Base-by-base conservation (phyloP, 164 flowering plant genomes). In the Akebia trifoliata region DNA sequence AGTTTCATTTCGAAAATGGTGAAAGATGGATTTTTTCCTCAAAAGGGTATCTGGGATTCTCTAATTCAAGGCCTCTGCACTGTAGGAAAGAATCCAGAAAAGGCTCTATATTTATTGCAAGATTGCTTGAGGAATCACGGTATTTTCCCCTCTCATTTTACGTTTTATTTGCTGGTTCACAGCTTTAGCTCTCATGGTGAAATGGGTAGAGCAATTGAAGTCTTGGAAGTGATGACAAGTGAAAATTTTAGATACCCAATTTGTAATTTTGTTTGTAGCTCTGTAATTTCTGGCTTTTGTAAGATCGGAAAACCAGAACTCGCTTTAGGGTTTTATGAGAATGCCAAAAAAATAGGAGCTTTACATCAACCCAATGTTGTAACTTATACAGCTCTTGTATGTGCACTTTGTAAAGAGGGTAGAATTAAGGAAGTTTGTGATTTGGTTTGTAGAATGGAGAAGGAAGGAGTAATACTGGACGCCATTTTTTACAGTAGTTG, bases 401-500 rank as follows among this genome's bases (percentile, higher is more conserved):
- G 50, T 70, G 84, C 86, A 9, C 78, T 82, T 52, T 72, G 81
- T 72, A 69, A 66, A 64, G 70, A 72, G 59, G 81, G 84, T 56
- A 77, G 76, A 61, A 18, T 77, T 56, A 46, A 74, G n/a, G 85
- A 86, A 51, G 81, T 81, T 59, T 5, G 48, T 32, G 62, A 70
- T 34, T 72, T 84, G 72, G 76, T 82, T 67, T 18, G 70, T 66
- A 60, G 38, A 50, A 81, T 90, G 78, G 82, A 81, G 57, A 61
- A 63, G 14, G 81, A 81, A 63, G 81, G 74, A 8, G 59, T 81
- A 49, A 70, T 28, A 26, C 72, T 81, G 36, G 91, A 89, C 78
- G 83, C 74, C 56, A 73, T 86, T 42, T 77, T 89, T 56, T 89
- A 82, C 57, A 78, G 84, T 57, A 68, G 76, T 71, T 89, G 87